Evolutionary conservation across 2,329 filamentous ascomycete genomes (phyloP), one percentile per base, ranked within the genome.

Genomic region (Talaromyces pinophilus): DNA sequence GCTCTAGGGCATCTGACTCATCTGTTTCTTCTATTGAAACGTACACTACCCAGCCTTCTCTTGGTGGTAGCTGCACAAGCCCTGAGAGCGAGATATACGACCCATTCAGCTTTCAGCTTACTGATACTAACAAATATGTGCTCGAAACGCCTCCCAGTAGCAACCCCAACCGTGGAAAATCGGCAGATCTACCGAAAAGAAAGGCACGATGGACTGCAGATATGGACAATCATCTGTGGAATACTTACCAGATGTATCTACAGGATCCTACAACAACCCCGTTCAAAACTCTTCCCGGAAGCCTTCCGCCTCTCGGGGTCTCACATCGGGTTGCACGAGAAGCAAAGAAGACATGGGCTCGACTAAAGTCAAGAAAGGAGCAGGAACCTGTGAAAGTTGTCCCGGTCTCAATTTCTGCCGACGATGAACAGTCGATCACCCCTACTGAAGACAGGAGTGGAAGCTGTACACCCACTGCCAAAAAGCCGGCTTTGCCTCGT

Each of bases 141-240:
- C 68, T 74, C n/a, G 79, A 81, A 57, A 77, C 79, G 19, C 77
- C 79, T 5, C 76, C 76, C 38, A 71, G 76, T 54, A 75, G 74
- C 8, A 71, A 70, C 63, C 76, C 72, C 25, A 72, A 70, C 28
- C 69, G 72, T 38, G 70, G 68, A 11, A 69, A 73, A 63, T 68
- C 76, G n/a, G 70, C 73, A 15, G 67, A 67, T 28, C 55, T 69
- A 30, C 70, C 67, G 63, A 71, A 71, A 59, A 75, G 68, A 69
- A 75, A 69, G 69, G 70, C 73, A 72, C 72, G 74, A 48, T 90
- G 87, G 84, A 88, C 84, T 5, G 78, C 83, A 52, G 86, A 87
- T 62, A 89, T 88, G 86, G 87, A 90, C 72, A 83, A 85, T 65
- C 87, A 90, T 72, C 77, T 90, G 38, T 89, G 87, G 87, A 85